Evolutionary conservation across 2,329 filamentous ascomycete genomes (phyloP).

Genomic region (Cladophialophora chaetospira): DNA sequence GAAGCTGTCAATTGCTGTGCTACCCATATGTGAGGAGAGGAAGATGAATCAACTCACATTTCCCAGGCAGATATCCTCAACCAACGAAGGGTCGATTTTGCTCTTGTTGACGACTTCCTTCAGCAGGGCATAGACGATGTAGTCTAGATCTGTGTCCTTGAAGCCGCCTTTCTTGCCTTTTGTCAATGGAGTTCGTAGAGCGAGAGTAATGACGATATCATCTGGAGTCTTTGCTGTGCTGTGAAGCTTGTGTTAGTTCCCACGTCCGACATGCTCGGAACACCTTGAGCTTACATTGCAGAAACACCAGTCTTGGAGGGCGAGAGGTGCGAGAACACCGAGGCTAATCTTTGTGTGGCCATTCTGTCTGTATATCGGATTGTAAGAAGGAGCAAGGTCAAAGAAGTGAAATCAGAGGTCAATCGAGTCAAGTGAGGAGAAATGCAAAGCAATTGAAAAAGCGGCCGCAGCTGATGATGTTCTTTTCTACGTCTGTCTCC

Average conservation of each 20-base stretch:
- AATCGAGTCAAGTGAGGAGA: not conserved
- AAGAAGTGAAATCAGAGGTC: not conserved
- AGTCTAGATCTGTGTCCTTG: conserved; percentile 91
- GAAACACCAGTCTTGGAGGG: conserved; percentile 71
- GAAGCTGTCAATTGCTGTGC: not conserved
- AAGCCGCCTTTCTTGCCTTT: conserved; percentile 91
- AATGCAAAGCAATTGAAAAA: not conserved
- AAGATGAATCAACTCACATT: too few relatives aligned
- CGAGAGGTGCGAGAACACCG: conserved; percentile 82
- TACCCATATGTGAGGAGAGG: too few relatives aligned
- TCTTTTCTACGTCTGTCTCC: not conserved
- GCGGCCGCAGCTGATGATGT: not conserved
- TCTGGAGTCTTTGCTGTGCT: conserved; percentile 92
- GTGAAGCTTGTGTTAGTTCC: too few relatives aligned
- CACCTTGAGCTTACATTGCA: conserved; percentile 80
- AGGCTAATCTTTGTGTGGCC: conserved; percentile 82
- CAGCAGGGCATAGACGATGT: conserved; percentile 77
- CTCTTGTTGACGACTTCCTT: conserved; percentile 73
- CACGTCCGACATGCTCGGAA: too few relatives aligned
- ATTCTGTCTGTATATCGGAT: conserved; percentile 47
- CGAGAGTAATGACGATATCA: conserved; percentile 94
- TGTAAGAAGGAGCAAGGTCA: not conserved
- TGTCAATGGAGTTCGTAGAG: conserved; percentile 81
- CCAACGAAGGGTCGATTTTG: conserved; percentile 74
- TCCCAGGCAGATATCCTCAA: conserved; percentile 89